Conservation (phyloP, 139 green algal species). For the Auxenochlorella pyrenoidosa region DNA sequence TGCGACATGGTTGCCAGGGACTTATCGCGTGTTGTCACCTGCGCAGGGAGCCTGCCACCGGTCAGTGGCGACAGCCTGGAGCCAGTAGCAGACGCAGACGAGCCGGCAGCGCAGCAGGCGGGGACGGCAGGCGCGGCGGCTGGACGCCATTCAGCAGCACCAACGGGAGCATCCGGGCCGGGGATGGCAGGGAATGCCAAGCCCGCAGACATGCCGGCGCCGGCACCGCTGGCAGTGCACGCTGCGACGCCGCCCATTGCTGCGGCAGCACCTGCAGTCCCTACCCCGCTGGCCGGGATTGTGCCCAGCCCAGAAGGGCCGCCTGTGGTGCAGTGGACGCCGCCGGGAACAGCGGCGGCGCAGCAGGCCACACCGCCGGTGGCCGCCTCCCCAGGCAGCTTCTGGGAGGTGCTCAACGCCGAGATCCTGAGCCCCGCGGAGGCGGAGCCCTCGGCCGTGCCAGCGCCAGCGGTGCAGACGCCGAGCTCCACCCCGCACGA, state of each 20-base stretch:
- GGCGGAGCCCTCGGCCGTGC: neutral
- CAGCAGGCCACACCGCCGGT: neutral
- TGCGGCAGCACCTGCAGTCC: neutral
- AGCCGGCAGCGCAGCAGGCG: neutral
- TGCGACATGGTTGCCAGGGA: too few species aligned
- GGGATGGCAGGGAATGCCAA: neutral
- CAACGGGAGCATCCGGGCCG: neutral
- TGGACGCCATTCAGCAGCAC: neutral
- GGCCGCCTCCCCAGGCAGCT: constrained; percentile 16
- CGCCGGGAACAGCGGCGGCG: neutral
- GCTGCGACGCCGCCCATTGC: neutral
- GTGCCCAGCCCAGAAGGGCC: neutral
- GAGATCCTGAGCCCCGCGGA: constrained; percentile 3
- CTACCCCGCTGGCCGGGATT: neutral
- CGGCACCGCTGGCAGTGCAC: neutral
- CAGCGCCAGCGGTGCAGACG: neutral
- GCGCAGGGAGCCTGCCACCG: neutral
- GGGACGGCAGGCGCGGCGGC: neutral
- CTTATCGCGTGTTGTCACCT: neutral
- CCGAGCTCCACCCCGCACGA: neutral
- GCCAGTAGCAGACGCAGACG: neutral
- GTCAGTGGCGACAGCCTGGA: constrained; percentile 4
- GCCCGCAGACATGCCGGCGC: neutral
- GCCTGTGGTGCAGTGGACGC: constrained; percentile 18
- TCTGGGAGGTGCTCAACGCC: constrained; percentile 19